Conservation (phyloP, 2,329 filamentous ascomycete genomes). For the Fusarium illudens region DNA sequence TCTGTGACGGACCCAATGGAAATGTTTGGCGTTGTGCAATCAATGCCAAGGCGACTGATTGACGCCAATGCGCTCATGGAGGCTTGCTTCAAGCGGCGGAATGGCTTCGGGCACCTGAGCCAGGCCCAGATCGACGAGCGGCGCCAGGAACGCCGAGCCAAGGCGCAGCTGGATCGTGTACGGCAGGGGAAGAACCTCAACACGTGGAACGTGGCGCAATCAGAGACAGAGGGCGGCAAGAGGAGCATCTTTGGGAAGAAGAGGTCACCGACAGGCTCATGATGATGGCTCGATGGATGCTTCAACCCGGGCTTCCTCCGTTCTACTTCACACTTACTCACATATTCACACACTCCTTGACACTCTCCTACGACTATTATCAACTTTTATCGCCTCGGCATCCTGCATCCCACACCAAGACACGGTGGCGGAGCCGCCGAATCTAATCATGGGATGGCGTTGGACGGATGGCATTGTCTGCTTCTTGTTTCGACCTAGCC, state of each 20-base stretch:
- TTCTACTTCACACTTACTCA: not conserved
- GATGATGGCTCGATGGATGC: conserved; percentile 2
- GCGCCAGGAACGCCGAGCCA: conserved; percentile 71
- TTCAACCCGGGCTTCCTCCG: not conserved
- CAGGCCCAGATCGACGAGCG: conserved; percentile 83
- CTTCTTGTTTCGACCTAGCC: conserved; percentile 36
- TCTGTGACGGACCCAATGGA: conserved; percentile 88
- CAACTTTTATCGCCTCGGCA: conserved; percentile 23
- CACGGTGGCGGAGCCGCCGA: conserved; percentile 25
- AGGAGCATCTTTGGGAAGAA: conserved; percentile 57
- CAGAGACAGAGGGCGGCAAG: conserved; percentile 45
- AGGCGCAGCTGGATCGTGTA: conserved; percentile 54
- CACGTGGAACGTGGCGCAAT: conserved; percentile 44
- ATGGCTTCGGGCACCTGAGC: conserved; percentile 82
- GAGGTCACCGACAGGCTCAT: conserved; percentile 36
- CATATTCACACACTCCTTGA: conserved; percentile 22
- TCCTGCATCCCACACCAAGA: conserved; percentile 19
- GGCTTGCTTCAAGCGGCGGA: conserved; percentile 80
- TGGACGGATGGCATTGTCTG: conserved; percentile 36
- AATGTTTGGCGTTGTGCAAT: conserved; percentile 93
- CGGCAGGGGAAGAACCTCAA: conserved; percentile 41
- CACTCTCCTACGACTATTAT: conserved; percentile 7
- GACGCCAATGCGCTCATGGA: conserved; percentile 87
- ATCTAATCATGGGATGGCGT: conserved; percentile 41
- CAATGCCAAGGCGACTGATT: conserved; percentile 79